Evolutionary conservation across 176 grass and related monocot genomes (phyloP).

Genomic region (Oryza officinalis): DNA sequence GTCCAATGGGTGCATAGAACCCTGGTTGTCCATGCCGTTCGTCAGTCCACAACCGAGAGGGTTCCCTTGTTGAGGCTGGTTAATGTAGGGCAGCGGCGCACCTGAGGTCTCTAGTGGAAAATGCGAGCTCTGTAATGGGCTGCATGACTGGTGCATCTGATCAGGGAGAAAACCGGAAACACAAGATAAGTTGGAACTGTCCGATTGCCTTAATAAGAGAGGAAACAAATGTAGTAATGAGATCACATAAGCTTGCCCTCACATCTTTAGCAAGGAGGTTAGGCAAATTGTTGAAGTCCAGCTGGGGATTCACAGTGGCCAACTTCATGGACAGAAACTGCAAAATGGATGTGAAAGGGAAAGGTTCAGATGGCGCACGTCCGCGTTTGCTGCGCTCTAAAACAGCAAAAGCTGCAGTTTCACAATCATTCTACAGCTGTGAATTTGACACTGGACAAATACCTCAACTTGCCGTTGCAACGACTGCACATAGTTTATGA

Average conservation of each 20-base stretch:
- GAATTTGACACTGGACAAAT: slow-evolving; percentile 31
- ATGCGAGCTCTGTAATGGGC: slow-evolving; percentile 51
- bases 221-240: slow-evolving; percentile 26
- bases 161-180: slow-evolving; percentile 31
- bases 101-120: slow-evolving; percentile 82
- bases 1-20: slow-evolving; percentile 58
- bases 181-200: slow-evolving; percentile 3
- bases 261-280: slow-evolving; percentile 90
- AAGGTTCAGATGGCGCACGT: slow-evolving; percentile 37
- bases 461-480: slow-evolving; percentile 99
- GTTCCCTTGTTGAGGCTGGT: slow-evolving; percentile 56
- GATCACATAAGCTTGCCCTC: slow-evolving; percentile 48
- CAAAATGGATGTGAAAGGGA: slow-evolving; percentile 41
- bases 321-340: slow-evolving; percentile 99
- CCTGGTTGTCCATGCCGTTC: slow-evolving; percentile 57
- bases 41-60: slow-evolving; percentile 52
- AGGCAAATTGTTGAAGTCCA: slow-evolving; percentile 94
- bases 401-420: slow-evolving; percentile 34
- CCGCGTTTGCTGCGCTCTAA: slow-evolving; percentile 11
- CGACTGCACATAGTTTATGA: slow-evolving; percentile 99
- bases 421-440: slow-evolving; percentile 26
- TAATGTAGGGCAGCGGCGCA: slow-evolving; percentile 54
- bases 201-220: neutral
- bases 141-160: slow-evolving; percentile 78
- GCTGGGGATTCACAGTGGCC: slow-evolving; percentile 93